These are phyloP conservation scores for Monosporascus cannonballus DNA, from an alignment of 2,329 filamentous ascomycete species.

Conservation along the genomic window DNA sequence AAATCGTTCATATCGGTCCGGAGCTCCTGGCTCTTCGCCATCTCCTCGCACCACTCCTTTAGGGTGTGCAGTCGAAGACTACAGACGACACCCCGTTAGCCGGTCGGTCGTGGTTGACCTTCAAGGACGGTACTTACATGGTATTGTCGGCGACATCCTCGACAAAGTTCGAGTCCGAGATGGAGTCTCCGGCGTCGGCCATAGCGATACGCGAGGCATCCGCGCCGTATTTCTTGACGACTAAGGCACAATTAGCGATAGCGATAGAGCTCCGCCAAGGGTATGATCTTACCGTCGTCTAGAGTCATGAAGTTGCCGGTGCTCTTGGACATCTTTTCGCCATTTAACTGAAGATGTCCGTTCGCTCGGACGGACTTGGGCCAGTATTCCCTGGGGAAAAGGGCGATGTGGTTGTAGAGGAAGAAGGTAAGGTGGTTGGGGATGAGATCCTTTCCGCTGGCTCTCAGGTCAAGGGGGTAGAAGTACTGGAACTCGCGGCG, in stretches of 20 bases:
- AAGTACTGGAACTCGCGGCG: slow-evolving; percentile 93
- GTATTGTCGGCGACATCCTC: slow-evolving; percentile 89
- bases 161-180: slow-evolving; percentile 95
- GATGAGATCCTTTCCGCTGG: slow-evolving; percentile 88
- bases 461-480: slow-evolving; percentile 85
- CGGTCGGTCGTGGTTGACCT: no score
- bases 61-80: slow-evolving; percentile 67
- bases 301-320: slow-evolving; percentile 97
- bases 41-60: slow-evolving; percentile 89
- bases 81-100: slow-evolving; percentile 12
- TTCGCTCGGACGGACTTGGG: slow-evolving; percentile 81
- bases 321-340: slow-evolving; percentile 97
- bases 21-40: slow-evolving; percentile 66
- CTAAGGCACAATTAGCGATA: slow-evolving; percentile 14
- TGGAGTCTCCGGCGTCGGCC: slow-evolving; percentile 89
- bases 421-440: slow-evolving; percentile 94
- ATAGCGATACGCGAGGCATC: slow-evolving; percentile 88
- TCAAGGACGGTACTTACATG: slow-evolving; percentile 28
- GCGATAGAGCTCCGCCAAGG: no score
- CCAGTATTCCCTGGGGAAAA: slow-evolving; percentile 87
- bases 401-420: slow-evolving; percentile 85
- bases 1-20: slow-evolving; percentile 68
- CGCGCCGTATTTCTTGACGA: slow-evolving; percentile 87
- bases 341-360: slow-evolving; percentile 89
- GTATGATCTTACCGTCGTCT: slow-evolving; percentile 43